Conservation (phyloP, 2,329 filamentous ascomycete genomes). For the Aspergillus fructus region DNA sequence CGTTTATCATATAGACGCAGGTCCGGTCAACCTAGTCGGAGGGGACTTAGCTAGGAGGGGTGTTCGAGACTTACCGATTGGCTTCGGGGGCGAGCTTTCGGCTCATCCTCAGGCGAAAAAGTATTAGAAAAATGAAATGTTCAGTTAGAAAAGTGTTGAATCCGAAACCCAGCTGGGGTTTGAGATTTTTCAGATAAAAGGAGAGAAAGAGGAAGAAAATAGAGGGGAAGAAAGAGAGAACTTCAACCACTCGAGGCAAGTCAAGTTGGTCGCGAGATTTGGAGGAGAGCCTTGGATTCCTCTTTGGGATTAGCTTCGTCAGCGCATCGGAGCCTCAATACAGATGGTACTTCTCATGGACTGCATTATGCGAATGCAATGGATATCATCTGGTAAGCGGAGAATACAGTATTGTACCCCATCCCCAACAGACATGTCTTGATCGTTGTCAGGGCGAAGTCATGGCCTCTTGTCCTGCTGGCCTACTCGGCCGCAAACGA, state of each 20-base stretch:
- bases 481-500: conserved; percentile 21
- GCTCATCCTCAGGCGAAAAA: conserved; percentile 39
- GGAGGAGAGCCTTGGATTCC: conserved; percentile 22
- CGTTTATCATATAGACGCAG: neutral
- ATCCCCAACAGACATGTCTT: neutral
- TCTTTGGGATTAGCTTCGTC: conserved; percentile 20
- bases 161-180: conserved; percentile 26
- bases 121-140: conserved; percentile 19
- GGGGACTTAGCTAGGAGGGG: conserved; percentile 24
- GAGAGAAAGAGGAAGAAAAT: conserved; percentile 11
- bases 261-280: conserved; percentile 30
- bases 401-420: neutral
- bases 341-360: neutral
- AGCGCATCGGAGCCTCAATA: conserved; percentile 20
- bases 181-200: conserved; percentile 12
- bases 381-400: neutral
- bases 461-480: neutral
- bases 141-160: conserved; percentile 12
- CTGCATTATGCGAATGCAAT: neutral
- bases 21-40: neutral
- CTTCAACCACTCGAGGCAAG: conserved; percentile 20
- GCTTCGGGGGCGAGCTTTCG: conserved; percentile 97
- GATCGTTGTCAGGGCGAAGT: neutral
- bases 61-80: conserved; percentile 71
- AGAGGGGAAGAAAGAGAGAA: conserved; percentile 17